Conservation (phyloP, 176 grass and related monocot species). For the Avena sativa region DNA sequence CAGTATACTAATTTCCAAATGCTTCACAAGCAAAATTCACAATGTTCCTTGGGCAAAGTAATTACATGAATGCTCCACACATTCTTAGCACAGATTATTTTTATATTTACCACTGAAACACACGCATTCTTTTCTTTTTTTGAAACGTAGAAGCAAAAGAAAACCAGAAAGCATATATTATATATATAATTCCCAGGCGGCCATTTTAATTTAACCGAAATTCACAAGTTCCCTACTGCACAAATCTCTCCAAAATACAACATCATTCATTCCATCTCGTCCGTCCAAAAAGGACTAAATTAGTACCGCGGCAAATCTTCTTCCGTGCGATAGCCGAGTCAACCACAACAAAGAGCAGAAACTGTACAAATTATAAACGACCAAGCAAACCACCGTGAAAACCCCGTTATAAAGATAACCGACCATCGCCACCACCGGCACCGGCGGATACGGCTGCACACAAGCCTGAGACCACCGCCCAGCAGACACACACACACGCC, state of each 20-base stretch:
- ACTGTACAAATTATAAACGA: slow-evolving; percentile 36
- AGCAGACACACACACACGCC: background rate
- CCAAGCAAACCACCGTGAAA: background rate
- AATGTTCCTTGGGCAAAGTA: too few relatives aligned
- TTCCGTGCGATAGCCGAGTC: background rate
- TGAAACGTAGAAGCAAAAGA: too few relatives aligned
- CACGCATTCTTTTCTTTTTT: too few relatives aligned
- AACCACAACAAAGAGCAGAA: slow-evolving; percentile 31
- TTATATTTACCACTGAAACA: too few relatives aligned
- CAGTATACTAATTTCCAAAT: too few relatives aligned
- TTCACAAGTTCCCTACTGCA: background rate
- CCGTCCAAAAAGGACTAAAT: background rate
- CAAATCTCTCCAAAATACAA: slow-evolving; percentile 26
- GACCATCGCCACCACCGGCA: too few relatives aligned
- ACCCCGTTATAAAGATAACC: background rate
- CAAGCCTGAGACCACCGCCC: background rate
- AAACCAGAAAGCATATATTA: too few relatives aligned
- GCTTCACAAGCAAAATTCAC: too few relatives aligned
- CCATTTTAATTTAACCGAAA: too few relatives aligned
- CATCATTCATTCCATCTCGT: background rate
- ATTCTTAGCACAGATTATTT: too few relatives aligned
- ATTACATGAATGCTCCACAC: too few relatives aligned
- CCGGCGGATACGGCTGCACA: background rate
- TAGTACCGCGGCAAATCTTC: background rate
- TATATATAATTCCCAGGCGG: too few relatives aligned